Conservation (phyloP, 176 grass and related monocot genomes). For the Hordeum vulgare region DNA sequence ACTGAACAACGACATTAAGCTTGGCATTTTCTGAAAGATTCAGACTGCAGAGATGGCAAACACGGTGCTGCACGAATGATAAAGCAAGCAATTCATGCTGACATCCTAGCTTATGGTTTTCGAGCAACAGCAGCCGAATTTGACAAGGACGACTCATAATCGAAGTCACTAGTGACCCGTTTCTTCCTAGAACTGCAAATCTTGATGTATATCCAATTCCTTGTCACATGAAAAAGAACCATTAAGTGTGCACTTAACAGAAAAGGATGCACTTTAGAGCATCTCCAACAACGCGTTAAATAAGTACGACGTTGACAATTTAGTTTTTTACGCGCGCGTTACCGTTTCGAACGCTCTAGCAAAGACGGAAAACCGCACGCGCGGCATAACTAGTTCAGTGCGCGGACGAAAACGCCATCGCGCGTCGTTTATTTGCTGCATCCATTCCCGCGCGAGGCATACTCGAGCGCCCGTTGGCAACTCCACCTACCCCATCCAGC, state of each 20-base stretch:
- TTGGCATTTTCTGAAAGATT: not conserved
- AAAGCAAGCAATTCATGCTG: conserved; percentile 2
- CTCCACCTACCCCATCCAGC: no score
- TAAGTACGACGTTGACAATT: no score
- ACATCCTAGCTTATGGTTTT: not conserved
- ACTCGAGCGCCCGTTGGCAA: no score
- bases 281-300: no score
- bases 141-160: not conserved
- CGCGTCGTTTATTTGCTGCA: no score
- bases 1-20: not conserved
- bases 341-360: no score
- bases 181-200: not conserved
- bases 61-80: not conserved
- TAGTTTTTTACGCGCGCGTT: no score
- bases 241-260: conserved; percentile 23
- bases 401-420: no score
- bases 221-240: conserved; percentile 14
- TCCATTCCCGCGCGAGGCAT: no score
- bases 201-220: not conserved
- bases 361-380: no score
- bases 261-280: not conserved
- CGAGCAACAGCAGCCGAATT: not conserved
- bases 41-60: not conserved
- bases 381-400: no score
- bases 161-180: not conserved